Evolutionary conservation across 1,139 yeast species (phyloP), one percentile per base, ranked within the genome.

Genomic region (Suhomyces wounanorum): DNA sequence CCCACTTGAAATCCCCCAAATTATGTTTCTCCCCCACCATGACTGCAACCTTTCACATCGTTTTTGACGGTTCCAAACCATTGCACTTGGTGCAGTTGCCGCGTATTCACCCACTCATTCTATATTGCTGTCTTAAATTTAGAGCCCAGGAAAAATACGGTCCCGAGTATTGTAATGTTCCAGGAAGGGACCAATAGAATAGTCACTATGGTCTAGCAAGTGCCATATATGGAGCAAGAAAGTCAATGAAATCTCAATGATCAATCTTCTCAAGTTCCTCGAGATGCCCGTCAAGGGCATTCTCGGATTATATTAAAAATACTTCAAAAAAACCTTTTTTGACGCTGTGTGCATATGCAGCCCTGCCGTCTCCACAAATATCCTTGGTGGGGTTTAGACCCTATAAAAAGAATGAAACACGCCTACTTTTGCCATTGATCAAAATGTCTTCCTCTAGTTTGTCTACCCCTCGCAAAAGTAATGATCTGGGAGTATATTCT

Each of bases 361-460:
- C 33, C 33, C 33, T 30, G 33, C 14, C 8, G 13, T 30, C 33
- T 30, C 33, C 33, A 30, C 33, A 30, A 30, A 30, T 11, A 11
- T 30, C 14, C 33, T 11, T 30, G 33, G 33, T 30, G 33, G 33
- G 33, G 33, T 10, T 11, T 13, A 30, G 33, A 30, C 33, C 33
- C 33, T 30, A 30, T 30, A 30, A 11, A 30, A 30, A 30, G 14
- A 11, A 30, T 30, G 33, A 11, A 30, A 30, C 14, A 30, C 33
- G 33, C 25, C 30, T 16, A n/a, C 17, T 11, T 18, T 16, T 23
- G 14, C 3, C 10, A 21, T 13, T 6, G 2, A 21, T 10, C n/a
- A 40, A n/a, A 23, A 41, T 41, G 44, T 41, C 44, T 8, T 30
- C 44, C 17, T 36, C 45, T 4, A 43, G 45, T 14, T 35, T 26